Evolutionary conservation across 352 stramenopile species (phyloP), one percentile per base, ranked within the genome.

Genomic region (Saprolegnia parasitica): DNA sequence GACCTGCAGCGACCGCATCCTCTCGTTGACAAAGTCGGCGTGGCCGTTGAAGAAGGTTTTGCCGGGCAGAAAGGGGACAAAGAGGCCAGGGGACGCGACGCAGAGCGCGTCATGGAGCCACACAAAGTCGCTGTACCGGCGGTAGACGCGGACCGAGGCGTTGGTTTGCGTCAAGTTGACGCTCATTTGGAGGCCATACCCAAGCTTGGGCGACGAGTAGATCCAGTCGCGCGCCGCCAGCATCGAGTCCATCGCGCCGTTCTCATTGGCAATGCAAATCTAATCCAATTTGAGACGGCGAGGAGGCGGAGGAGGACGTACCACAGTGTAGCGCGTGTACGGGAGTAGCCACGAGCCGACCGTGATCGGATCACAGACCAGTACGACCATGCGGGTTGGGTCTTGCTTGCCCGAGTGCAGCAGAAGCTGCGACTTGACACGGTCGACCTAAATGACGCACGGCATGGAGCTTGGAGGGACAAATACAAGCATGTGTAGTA

Each of bases 11-110:
- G 84, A 67, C 0, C 82, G 80, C 84, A 94, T 94, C n/a, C 86
- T 81, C 68, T 92, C 84, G 16, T 80, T 81, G 16, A 94, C 86
- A 81, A 94, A 94, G 67, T 94, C 86, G 63, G 86, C 88, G 64
- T 89, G 81, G 47, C 90, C 90, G 76, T 92, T 92, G 68, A 92
- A 87, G 37, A 92, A 89, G 45, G 91, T 84, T 56, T 94, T 94
- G 6, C 76, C 84, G 0, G 86, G 86, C 21, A 94, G 75, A 20
- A 77, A 87, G 23, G 86, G 86, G 15, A 94, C 83, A 37, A 94
- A 73, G 26, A 90, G 78, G 56, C 87, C 89, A 21, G 86, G 86
- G 50, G 88, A 92, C n/a, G 81, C 73, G 47, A 78, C 79, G 47
- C 79, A 74, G 13, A 94, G 67, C 60, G 89, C 80, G 18, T 77